Evolutionary conservation across 768 basidiomycete species (phyloP).

Genomic region (Serendipita indica): DNA sequence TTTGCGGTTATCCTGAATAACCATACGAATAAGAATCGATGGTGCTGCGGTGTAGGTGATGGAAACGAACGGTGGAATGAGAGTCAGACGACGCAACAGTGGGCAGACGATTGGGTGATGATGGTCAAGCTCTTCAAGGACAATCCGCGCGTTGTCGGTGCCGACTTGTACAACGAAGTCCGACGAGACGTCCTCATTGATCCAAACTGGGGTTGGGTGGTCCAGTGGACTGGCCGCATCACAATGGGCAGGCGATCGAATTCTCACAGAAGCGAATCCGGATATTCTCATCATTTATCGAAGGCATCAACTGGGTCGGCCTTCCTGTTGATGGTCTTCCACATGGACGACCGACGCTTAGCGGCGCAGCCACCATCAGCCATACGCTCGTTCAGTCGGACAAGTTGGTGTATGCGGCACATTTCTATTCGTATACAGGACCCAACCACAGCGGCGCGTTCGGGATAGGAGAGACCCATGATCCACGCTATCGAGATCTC

Average conservation of each 20-base stretch:
- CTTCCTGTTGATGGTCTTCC: constrained; percentile 3
- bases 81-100: constrained; percentile 10
- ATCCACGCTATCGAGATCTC: constrained; percentile 11
- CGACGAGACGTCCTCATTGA: constrained; percentile 10
- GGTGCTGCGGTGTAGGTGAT: constrained; percentile 12
- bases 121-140: constrained; percentile 12
- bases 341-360: constrained; percentile 10
- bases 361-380: neutral
- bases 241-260: constrained; percentile 8
- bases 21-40: constrained; percentile 11
- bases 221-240: constrained; percentile 11
- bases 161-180: constrained; percentile 13
- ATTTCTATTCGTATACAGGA: constrained; percentile 13
- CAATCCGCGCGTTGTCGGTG: constrained; percentile 13
- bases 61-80: constrained; percentile 14
- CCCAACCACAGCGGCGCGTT: constrained; percentile 9
- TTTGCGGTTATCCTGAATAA: constrained; percentile 12
- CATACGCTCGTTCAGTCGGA: constrained; percentile 9
- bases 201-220: constrained; percentile 11
- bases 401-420: constrained; percentile 13
- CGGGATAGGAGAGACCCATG: constrained; percentile 10
- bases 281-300: constrained; percentile 12
- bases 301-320: constrained; percentile 13
- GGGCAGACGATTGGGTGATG: constrained; percentile 10
- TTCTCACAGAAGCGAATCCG: constrained; percentile 10